Conservation (phyloP, 2,329 filamentous ascomycete genomes). For the Alternaria hordeiaustralica region DNA sequence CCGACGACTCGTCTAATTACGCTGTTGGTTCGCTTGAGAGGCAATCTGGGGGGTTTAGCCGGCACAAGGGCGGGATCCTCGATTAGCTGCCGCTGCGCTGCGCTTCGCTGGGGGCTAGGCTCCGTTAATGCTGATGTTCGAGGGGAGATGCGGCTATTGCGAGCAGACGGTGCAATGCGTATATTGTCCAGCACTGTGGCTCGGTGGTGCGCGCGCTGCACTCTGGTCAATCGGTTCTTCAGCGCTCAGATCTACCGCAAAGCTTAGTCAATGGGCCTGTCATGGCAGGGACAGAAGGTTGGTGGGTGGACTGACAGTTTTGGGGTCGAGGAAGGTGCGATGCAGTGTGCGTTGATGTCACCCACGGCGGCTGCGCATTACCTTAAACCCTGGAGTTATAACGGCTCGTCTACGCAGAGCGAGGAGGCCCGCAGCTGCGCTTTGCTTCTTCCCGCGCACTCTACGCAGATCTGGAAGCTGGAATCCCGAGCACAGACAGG, state of each 20-base stretch:
- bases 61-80: constrained; percentile 45
- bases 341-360: constrained; percentile 27
- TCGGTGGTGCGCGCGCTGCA: constrained; percentile 24
- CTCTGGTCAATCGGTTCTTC: constrained; percentile 23
- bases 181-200: constrained; percentile 39
- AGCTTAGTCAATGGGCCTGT: constrained; percentile 24
- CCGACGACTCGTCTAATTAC: constrained; percentile 33
- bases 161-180: constrained; percentile 32
- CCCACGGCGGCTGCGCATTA: constrained; percentile 39
- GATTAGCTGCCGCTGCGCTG: constrained; percentile 48
- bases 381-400: constrained; percentile 40
- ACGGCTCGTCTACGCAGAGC: constrained; percentile 38
- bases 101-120: constrained; percentile 34
- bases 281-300: constrained; percentile 4
- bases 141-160: constrained; percentile 23
- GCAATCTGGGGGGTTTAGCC: constrained; percentile 47
- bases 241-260: constrained; percentile 15
- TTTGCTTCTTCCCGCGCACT: constrained; percentile 48
- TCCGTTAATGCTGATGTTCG: constrained; percentile 36
- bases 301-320: constrained; percentile 15
- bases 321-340: constrained; percentile 14
- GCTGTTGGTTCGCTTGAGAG: constrained; percentile 48
- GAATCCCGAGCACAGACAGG: constrained; percentile 45
- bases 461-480: constrained; percentile 44
- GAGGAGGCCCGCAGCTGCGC: constrained; percentile 34